Base-by-base conservation (phyloP, 208 protist genomes). In the Novymonas esmeraldas region DNA sequence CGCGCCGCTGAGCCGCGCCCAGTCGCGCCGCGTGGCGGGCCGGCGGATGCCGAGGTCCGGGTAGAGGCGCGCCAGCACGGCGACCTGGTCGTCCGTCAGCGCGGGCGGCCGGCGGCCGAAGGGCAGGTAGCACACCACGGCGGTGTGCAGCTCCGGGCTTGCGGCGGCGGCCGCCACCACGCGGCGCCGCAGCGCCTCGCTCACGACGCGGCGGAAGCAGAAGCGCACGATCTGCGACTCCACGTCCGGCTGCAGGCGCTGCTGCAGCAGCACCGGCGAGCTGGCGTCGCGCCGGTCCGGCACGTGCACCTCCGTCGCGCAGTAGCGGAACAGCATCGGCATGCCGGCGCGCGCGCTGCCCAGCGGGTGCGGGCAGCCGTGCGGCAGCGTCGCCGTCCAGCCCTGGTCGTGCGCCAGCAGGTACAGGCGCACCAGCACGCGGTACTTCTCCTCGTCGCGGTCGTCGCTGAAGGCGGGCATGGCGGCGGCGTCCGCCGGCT, bases 61-160 rank as follows among this genome's bases (percentile, higher is more conserved):
- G 56, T 71, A 64, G 31, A 71, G 65, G 11, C 54, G 38, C 14
- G 44, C 65, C 56, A 71, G 29, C 56, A 57, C 46, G 26, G 34
- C 36, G 48, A 71, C 50, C 56, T 71, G 65, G 24, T 38, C 36
- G 34, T 71, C 36, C 26, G 56, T 71, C 45, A 71, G 64, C 34
- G 50, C 54, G 31, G 65, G 65, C 7, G 22, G 0, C 26, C 45
- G 54, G 55, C 38, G 18, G 41, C 65, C 46, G 39, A 44, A 20
- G 5, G 65, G 65, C 65, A 78, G 24, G 52, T 78, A 67, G 52
- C 65, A 66, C 29, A 71, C 55, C 9, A 78, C 59, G 20, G 55
- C 48, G 29, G 48, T 20, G 55, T 39, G 29, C 16, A 0, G 5
- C 26, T 45, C 36, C 11, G 26, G 34, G 56, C 3, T 51, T 6